phyloP scores from a whole-genome alignment of 169 alveolate genomes.

The Plasmodium gallinaceum region DNA sequence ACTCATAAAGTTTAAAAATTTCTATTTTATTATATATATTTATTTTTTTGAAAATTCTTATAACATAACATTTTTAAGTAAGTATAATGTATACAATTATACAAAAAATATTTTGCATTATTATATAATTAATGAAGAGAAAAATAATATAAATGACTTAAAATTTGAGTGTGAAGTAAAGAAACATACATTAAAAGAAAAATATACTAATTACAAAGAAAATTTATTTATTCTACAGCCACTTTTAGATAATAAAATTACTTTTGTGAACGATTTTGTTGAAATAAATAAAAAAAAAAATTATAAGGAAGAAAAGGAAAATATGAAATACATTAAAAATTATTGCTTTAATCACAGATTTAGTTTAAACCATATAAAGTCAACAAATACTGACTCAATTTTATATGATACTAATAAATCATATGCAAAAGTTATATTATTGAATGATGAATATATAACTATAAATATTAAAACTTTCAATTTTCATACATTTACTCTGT shows the following conservation, averaged over 20 bases:
- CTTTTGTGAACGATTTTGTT: not conserved
- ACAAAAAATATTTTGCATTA: constrained; percentile 36
- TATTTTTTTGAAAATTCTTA: constrained; percentile 10
- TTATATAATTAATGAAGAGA: constrained; percentile 31
- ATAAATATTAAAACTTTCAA: constrained; percentile 13
- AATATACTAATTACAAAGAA: constrained; percentile 7
- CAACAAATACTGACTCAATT: not conserved
- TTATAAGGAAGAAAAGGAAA: constrained; percentile 8
- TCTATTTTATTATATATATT: constrained; percentile 34
- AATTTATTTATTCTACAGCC: constrained; percentile 17
- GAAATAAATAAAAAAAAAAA: constrained; percentile 9
- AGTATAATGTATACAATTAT: constrained; percentile 30
- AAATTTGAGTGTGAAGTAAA: constrained; percentile 13
- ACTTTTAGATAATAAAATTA: not conserved
- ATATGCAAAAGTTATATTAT: constrained; percentile 17
- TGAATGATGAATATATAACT: constrained; percentile 41
- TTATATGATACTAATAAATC: constrained; percentile 20
- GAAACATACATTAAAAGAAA: constrained; percentile 36
- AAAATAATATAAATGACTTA: constrained; percentile 20
- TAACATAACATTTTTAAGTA: constrained; percentile 31
- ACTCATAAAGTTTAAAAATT: constrained; percentile 12
- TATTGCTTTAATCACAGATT: constrained; percentile 58
- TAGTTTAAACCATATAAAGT: not conserved
- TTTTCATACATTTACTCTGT: constrained; percentile 27
- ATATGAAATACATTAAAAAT: constrained; percentile 28